Conservation (phyloP, 345 rosid species). For the Microthlaspi erraticum region DNA sequence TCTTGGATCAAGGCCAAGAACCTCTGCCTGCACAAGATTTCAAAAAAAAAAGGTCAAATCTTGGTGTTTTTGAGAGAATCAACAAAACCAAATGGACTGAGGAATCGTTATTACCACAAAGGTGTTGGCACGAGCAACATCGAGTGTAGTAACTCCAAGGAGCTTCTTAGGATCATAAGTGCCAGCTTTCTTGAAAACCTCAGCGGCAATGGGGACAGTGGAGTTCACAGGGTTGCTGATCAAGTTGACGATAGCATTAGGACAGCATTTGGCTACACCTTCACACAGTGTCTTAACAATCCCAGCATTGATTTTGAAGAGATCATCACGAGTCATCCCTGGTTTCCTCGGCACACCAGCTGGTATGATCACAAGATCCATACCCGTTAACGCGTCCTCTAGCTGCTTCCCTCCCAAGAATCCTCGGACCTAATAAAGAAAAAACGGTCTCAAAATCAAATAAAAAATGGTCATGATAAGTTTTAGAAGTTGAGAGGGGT, state of each 20-base stretch:
- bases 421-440: constrained; percentile 65
- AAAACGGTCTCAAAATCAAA: background rate
- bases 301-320: constrained; percentile 90
- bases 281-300: constrained; percentile 81
- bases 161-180: constrained; percentile 78
- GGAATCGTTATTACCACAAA: constrained; percentile 60
- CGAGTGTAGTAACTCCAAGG: constrained; percentile 85
- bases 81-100: constrained; percentile 21
- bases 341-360: constrained; percentile 93
- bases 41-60: background rate
- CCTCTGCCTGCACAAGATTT: constrained; percentile 78
- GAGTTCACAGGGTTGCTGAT: constrained; percentile 92
- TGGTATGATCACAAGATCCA: constrained; percentile 87
- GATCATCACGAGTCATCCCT: constrained; percentile 90
- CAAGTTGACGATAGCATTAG: constrained; percentile 76
- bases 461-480: constrained; percentile 15
- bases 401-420: constrained; percentile 81
- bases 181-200: constrained; percentile 87
- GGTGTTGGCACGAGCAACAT: constrained; percentile 88
- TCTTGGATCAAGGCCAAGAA: constrained; percentile 93
- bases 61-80: background rate
- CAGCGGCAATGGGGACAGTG: constrained; percentile 83
- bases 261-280: constrained; percentile 74
- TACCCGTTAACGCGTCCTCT: constrained; percentile 75
- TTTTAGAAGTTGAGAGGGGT: background rate